Percentiles rank a stretch among this genome's conserved stretches.
Conservation (phyloP, 2,329 filamentous ascomycete species). For the Diatrype stigma region DNA sequence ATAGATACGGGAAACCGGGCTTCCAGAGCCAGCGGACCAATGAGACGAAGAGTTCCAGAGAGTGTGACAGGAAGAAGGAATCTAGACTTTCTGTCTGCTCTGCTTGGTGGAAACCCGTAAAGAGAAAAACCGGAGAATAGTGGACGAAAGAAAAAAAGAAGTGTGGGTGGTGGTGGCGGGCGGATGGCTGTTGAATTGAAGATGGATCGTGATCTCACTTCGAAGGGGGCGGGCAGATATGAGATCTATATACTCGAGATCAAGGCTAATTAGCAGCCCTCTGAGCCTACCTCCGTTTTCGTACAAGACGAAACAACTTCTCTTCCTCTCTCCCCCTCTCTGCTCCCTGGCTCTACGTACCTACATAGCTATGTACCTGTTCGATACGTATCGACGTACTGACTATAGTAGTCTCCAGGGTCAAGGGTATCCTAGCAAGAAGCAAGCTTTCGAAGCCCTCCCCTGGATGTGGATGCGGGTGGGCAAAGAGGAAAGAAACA, state of each 20-base stretch:
- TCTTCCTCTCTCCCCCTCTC: no score
- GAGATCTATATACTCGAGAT: no score
- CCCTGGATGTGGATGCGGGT: background rate
- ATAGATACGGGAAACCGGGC: constrained; percentile 10
- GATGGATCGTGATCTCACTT: background rate
- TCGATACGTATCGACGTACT: background rate
- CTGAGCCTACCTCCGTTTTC: no score
- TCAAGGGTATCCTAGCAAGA: background rate
- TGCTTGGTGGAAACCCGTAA: background rate
- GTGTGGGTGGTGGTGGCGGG: background rate
- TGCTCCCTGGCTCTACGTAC: background rate
- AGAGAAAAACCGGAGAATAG: background rate
- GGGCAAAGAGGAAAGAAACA: background rate
- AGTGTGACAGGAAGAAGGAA: background rate
- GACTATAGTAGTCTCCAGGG: background rate
- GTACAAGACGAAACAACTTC: no score
- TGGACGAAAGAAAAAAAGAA: background rate
- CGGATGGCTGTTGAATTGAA: background rate
- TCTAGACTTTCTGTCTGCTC: background rate
- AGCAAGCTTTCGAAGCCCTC: background rate
- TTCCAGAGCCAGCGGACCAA: background rate
- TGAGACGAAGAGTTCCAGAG: background rate
- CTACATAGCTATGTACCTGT: background rate
- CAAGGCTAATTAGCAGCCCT: no score
- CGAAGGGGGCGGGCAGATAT: no score